phyloP scores from a whole-genome alignment of 2,329 filamentous ascomycete species.

The Ascochyta rabiei region DNA sequence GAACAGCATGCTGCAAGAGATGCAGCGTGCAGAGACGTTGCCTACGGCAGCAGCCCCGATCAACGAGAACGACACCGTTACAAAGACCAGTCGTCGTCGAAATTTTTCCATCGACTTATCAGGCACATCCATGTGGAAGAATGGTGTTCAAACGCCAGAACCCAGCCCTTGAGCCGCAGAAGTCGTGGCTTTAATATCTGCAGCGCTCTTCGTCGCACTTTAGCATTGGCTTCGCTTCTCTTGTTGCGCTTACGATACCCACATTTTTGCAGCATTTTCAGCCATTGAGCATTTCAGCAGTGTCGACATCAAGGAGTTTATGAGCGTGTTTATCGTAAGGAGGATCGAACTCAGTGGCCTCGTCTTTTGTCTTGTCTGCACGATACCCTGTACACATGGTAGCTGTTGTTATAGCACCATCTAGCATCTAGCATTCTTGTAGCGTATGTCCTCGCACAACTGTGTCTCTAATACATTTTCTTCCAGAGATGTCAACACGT shows the following conservation, averaged over 20 bases:
- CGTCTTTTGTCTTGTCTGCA: slow-evolving; percentile 9
- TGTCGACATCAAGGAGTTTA: slow-evolving; percentile 12
- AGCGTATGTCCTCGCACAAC: not conserved
- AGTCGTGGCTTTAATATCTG: slow-evolving; percentile 1
- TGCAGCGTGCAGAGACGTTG: slow-evolving; percentile 30
- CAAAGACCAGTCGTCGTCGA: slow-evolving; percentile 26
- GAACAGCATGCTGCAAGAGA: slow-evolving; percentile 35
- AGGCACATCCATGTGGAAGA: slow-evolving; percentile 39
- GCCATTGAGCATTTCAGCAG: slow-evolving; percentile 8
- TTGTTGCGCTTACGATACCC: slow-evolving; percentile 27
- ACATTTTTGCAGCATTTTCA: slow-evolving; percentile 16
- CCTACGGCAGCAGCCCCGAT: not conserved
- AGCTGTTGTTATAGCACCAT: slow-evolving; percentile 4
- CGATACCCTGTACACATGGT: slow-evolving; percentile 15
- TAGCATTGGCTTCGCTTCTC: slow-evolving; percentile 6
- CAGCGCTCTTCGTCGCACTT: not conserved
- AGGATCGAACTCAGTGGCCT: not conserved
- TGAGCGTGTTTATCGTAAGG: not conserved
- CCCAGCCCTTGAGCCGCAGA: slow-evolving; percentile 42
- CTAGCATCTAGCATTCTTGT: slow-evolving; percentile 2
- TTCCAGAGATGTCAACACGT: not conserved
- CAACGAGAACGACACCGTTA: slow-evolving; percentile 1
- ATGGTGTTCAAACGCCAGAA: slow-evolving; percentile 47
- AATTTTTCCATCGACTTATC: slow-evolving; percentile 35
- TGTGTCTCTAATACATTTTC: not conserved